A percentile compares a stretch with the other conserved stretches of the same genome.
Conservation (phyloP, 495 filamentous ascomycete species). For the Aspergillus ostianus region DNA sequence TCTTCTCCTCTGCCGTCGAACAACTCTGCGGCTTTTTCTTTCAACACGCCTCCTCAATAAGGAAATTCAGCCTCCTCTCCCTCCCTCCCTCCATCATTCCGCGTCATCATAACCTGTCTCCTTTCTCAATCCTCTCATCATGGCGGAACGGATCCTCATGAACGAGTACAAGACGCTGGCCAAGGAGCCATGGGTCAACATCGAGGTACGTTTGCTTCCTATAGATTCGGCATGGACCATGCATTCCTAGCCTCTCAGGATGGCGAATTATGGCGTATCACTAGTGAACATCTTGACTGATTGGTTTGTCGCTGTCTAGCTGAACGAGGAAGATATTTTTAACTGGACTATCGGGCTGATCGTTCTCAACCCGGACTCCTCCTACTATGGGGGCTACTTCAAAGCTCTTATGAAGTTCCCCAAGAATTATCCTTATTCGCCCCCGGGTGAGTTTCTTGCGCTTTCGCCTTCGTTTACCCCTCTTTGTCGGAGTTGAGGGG, state of each 20-base stretch:
- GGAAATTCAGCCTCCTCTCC: background rate
- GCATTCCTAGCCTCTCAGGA: background rate
- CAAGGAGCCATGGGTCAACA: constrained; percentile 90
- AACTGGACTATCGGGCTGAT: constrained; percentile 86
- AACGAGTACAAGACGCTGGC: constrained; percentile 79
- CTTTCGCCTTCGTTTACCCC: background rate
- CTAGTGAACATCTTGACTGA: background rate
- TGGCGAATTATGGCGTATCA: background rate
- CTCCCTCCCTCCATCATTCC: background rate
- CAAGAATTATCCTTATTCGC: constrained; percentile 83
- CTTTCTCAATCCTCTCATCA: constrained; percentile 18
- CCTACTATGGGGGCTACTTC: constrained; percentile 92
- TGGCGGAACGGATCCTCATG: constrained; percentile 83
- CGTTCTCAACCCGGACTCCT: constrained; percentile 85
- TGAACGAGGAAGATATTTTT: constrained; percentile 73
- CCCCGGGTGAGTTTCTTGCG: constrained; percentile 54
- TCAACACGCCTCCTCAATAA: background rate
- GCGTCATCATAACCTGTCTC: background rate
- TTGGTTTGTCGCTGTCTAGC: constrained; percentile 34
- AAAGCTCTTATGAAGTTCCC: constrained; percentile 85
- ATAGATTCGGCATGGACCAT: background rate
- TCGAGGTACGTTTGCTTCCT: constrained; percentile 58
- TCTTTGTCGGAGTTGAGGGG: background rate
- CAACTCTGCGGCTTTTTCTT: background rate
- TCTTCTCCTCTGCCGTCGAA: background rate